phyloP scores from a whole-genome alignment of 2,329 filamentous ascomycete genomes.

The Pleurostoma richardsiae region DNA sequence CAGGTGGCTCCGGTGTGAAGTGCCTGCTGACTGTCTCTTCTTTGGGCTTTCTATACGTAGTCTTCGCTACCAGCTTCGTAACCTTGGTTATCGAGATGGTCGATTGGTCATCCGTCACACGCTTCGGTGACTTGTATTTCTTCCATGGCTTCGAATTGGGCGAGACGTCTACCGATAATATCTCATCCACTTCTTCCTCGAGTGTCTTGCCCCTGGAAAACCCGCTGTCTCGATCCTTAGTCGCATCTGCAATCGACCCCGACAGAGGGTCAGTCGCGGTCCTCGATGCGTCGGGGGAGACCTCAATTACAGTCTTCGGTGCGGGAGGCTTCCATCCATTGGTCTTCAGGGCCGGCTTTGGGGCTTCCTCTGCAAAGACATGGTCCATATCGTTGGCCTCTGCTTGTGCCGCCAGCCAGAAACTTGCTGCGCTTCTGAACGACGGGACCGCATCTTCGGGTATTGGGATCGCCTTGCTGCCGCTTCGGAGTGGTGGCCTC shows the following conservation, averaged over 20 bases:
- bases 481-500: conserved; percentile 25
- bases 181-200: background rate
- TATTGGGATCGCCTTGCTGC: conserved; percentile 29
- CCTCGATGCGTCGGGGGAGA: background rate
- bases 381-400: background rate
- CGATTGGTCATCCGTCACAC: conserved; percentile 14
- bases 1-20: conserved; percentile 13
- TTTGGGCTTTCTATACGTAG: conserved; percentile 7
- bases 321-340: background rate
- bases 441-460: conserved; percentile 26
- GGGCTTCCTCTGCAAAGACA: background rate
- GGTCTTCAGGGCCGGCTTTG: background rate
- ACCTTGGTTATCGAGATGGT: conserved; percentile 23
- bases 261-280: too few species aligned
- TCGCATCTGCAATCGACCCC: too few species aligned
- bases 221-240: too few species aligned
- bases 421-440: conserved; percentile 36
- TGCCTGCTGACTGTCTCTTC: conserved; percentile 28
- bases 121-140: conserved; percentile 22
- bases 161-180: conserved; percentile 1
- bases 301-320: background rate
- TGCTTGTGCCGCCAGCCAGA: conserved; percentile 26
- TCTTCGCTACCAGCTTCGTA: conserved; percentile 19
- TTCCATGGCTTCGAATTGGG: conserved; percentile 27
- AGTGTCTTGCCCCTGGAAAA: too few species aligned